Evolutionary conservation across 2,329 filamentous ascomycete species (phyloP).

Genomic region (Ambrosiella xylebori): DNA sequence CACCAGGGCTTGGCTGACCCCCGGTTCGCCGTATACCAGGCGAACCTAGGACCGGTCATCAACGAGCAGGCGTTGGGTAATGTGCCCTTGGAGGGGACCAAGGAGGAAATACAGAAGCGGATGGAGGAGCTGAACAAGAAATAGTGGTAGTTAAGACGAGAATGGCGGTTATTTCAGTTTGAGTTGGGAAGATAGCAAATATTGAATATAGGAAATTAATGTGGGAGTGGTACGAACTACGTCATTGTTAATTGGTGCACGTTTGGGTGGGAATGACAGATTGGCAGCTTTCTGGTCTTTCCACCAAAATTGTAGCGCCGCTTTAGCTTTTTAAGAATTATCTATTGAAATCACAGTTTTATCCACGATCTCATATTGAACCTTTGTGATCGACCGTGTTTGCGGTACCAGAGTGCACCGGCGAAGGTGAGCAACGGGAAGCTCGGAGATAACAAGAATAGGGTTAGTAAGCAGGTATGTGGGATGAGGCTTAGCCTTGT

Average conservation of each 20-base stretch:
- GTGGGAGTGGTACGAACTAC: no score
- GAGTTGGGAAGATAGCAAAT: not conserved
- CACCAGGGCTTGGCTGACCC: slow-evolving; percentile 21
- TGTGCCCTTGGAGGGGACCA: slow-evolving; percentile 39
- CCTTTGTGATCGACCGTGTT: no score
- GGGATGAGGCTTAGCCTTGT: not conserved
- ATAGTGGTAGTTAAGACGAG: slow-evolving; percentile 14
- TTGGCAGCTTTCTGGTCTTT: no score
- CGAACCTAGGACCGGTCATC: slow-evolving; percentile 40
- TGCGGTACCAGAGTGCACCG: no score
- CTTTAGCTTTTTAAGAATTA: no score
- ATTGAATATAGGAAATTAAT: no score
- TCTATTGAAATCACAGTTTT: no score
- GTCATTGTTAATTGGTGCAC: no score
- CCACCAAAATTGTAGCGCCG: no score
- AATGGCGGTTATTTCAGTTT: not conserved
- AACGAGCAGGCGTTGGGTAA: slow-evolving; percentile 28
- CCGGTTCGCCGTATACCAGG: slow-evolving; percentile 34
- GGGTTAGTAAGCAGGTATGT: no score
- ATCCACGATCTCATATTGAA: no score
- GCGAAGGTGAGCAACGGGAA: not conserved
- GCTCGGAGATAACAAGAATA: not conserved
- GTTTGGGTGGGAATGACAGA: no score
- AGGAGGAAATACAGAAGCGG: slow-evolving; percentile 50
- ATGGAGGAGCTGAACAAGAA: slow-evolving; percentile 48